These are phyloP conservation scores for Emericellopsis terricola DNA, from an alignment of 495 filamentous ascomycete genomes.

Conservation along the genomic window DNA sequence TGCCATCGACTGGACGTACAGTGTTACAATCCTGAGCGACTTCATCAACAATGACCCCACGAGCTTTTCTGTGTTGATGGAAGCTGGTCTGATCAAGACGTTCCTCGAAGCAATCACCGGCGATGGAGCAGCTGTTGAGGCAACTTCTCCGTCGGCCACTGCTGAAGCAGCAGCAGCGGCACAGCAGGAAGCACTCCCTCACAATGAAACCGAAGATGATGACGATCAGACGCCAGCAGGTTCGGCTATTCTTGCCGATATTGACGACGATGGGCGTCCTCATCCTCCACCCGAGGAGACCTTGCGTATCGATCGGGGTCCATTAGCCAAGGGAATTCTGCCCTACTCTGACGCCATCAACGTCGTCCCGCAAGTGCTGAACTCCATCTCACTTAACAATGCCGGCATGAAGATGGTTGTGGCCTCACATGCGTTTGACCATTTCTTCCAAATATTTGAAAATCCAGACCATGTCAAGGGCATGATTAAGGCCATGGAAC, in stretches of 20 bases:
- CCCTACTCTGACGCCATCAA: conserved; percentile 72
- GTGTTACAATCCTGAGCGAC: conserved; percentile 74
- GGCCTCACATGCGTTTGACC: conserved; percentile 59
- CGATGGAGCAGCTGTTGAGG: neutral
- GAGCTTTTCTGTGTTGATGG: conserved; percentile 85
- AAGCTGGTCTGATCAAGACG: conserved; percentile 75
- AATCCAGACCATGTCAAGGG: conserved; percentile 75
- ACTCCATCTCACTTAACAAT: conserved; percentile 83
- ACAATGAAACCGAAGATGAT: conserved; percentile 14
- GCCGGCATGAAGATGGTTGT: conserved; percentile 81
- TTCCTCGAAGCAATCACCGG: conserved; percentile 69
- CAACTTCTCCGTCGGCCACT: too few species aligned
- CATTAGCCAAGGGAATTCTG: conserved; percentile 58
- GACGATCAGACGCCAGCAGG: conserved; percentile 15
- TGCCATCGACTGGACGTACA: conserved; percentile 82
- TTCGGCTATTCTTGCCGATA: conserved; percentile 9
- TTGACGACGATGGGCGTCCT: conserved; percentile 20
- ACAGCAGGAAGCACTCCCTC: conserved; percentile 17
- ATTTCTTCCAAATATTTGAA: conserved; percentile 88
- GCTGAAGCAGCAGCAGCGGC: too few species aligned
- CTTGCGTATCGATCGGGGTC: conserved; percentile 19
- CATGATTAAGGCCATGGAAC: conserved; percentile 55
- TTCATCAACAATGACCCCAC: conserved; percentile 99
- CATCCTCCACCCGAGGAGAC: conserved; percentile 24
- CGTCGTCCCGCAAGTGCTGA: conserved; percentile 70